phyloP scores from a whole-genome alignment of 768 basidiomycete genomes.

The Terana coerulea region DNA sequence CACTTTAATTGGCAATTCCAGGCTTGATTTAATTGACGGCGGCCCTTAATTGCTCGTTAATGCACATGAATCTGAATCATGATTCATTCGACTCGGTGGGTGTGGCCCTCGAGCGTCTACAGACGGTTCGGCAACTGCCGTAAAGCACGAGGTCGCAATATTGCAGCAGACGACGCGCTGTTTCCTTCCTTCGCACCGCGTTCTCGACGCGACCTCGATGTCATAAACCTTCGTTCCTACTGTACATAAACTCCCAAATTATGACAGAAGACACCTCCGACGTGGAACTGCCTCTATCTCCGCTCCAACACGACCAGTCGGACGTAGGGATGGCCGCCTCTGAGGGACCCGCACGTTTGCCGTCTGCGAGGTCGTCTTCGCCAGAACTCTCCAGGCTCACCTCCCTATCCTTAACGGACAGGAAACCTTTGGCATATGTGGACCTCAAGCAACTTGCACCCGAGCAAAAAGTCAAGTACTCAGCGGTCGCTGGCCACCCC shows the following conservation, averaged over 20 bases:
- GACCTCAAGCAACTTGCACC: neutral
- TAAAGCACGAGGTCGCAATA: slow-evolving; percentile 1
- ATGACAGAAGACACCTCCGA: slow-evolving; percentile 8
- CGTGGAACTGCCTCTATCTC: slow-evolving; percentile 6
- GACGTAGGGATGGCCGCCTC: slow-evolving; percentile 6
- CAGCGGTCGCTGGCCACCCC: slow-evolving; percentile 9
- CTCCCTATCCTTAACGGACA: neutral
- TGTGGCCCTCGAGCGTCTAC: neutral
- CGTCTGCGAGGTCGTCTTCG: neutral
- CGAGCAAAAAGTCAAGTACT: slow-evolving; percentile 5
- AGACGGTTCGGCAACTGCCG: neutral
- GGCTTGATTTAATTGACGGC: no score
- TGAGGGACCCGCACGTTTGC: slow-evolving; percentile 1
- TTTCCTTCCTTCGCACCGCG: slow-evolving; percentile 1
- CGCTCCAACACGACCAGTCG: neutral
- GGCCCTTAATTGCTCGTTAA: no score
- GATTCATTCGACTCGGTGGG: no score
- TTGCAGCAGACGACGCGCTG: slow-evolving; percentile 1
- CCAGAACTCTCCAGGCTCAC: slow-evolving; percentile 2
- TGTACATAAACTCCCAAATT: neutral
- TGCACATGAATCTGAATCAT: no score
- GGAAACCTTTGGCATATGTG: slow-evolving; percentile 1
- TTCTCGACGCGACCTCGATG: neutral
- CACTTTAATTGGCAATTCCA: no score
- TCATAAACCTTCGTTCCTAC: neutral